Evolutionary conservation across 2,329 filamentous ascomycete species (phyloP), one percentile per base, ranked within the genome.

Genomic region (Cladosporium colombiae): DNA sequence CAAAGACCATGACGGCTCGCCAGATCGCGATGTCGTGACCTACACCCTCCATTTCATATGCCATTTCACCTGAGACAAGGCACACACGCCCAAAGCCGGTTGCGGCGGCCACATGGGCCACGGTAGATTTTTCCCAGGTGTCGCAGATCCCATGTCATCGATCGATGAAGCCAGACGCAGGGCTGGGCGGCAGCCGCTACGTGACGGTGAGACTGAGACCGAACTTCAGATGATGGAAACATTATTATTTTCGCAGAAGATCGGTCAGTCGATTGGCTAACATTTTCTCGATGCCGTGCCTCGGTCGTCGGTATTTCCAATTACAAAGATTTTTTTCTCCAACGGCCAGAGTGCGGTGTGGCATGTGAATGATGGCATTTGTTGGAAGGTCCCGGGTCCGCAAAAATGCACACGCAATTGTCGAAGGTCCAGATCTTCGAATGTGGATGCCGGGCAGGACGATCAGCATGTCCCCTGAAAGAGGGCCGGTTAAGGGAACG

Each of bases 131-230:
- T 58, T 21, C 40, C 55, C 55, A 58, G 33, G 33, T 40, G 56
- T 59, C 37, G 56, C 56, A 59, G 56, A 59, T 59, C 56, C 55
- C n/a, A 25, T 57, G 56, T n/a, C 33, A 59, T 44, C 33, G 56
- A 40, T 59, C 56, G 35, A 46, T 59, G 35, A 21, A 29, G 52
- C 10, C 13, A 31, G 23, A 37, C 11, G 56, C 52, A 55, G 52
- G 52, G 52, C 29, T 33, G 27, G 27, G 55, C 18, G 21, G 13
- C 33, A 40, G 37, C 37, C 37, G 33, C 55, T 37, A 35, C 33
- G 55, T 18, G 6, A 35, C 31, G 5, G 5, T 40, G 33, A 31
- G 31, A 53, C 16, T 53, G 49, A 33, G 52, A 18, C 23, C 25
- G 29, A 23, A 40, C 37, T 40, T 18, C 16, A 29, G 49, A 25